These are phyloP conservation scores for Trichoderma reesei DNA, from an alignment of 495 filamentous ascomycete species.

Conservation along the genomic window DNA sequence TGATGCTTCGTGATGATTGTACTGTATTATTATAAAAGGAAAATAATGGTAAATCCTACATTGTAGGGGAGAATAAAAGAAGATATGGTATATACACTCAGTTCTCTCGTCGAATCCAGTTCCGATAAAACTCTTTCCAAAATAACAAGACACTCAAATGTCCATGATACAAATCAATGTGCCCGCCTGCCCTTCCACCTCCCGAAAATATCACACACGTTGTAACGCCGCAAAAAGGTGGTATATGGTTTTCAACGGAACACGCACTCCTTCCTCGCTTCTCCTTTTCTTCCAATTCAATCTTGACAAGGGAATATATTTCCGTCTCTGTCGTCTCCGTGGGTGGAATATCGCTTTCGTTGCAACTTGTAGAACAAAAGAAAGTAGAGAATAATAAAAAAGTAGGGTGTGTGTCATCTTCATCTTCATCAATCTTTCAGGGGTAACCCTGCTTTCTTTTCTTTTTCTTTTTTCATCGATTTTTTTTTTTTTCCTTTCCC, in stretches of 20 bases:
- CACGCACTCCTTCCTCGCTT: too few species aligned
- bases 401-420: neutral
- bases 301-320: neutral
- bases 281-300: neutral
- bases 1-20: too few species aligned
- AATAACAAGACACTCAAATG: too few species aligned
- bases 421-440: too few species aligned
- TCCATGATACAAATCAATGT: neutral
- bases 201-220: neutral
- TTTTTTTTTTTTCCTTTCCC: neutral
- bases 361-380: neutral
- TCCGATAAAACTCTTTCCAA: neutral
- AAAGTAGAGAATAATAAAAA: neutral
- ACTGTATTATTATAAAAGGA: too few species aligned
- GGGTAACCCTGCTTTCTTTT: too few species aligned
- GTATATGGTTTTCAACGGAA: neutral
- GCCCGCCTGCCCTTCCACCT: neutral
- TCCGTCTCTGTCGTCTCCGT: neutral
- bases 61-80: too few species aligned
- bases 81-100: conserved; percentile 1
- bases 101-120: neutral
- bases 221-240: neutral
- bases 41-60: too few species aligned
- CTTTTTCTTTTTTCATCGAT: neutral
- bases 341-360: neutral